phyloP scores from a whole-genome alignment of 306 rosid species.

The Canavalia ensiformis region DNA sequence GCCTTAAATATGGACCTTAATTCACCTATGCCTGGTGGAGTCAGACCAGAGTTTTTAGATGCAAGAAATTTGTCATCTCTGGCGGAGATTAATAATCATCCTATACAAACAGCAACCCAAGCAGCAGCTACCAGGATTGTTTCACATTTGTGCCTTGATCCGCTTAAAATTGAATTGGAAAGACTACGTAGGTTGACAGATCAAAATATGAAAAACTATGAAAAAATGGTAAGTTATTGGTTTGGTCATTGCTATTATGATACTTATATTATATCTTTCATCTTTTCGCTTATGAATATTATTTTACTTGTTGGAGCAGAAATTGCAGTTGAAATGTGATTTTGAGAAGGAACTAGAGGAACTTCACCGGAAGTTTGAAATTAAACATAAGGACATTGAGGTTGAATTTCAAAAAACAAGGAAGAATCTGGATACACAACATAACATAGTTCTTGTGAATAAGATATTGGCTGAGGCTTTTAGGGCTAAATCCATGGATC shows the following conservation, averaged over 20 bases:
- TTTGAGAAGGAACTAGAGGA: constrained; percentile 72
- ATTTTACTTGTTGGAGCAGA: constrained; percentile 65
- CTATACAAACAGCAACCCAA: constrained; percentile 53
- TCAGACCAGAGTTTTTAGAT: constrained; percentile 45
- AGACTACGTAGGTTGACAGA: constrained; percentile 58
- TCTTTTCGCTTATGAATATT: background rate
- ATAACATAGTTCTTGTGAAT: constrained; percentile 54
- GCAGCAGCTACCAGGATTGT: constrained; percentile 48
- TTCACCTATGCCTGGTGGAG: constrained; percentile 43
- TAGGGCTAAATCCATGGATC: constrained; percentile 64
- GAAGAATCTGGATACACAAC: constrained; percentile 59
- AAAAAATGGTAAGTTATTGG: constrained; percentile 65
- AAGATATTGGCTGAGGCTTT: constrained; percentile 74
- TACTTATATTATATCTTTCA: constrained; percentile 29
- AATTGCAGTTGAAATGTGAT: constrained; percentile 60
- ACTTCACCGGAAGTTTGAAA: constrained; percentile 67
- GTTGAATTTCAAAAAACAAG: constrained; percentile 50
- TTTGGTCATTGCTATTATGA: constrained; percentile 26
- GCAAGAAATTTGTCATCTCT: constrained; percentile 52
- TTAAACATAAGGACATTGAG: constrained; percentile 59
- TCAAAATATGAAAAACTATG: constrained; percentile 47
- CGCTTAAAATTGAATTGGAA: constrained; percentile 71
- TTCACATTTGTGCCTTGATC: constrained; percentile 54
- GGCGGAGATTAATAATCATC: constrained; percentile 56
- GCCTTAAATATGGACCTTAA: constrained; percentile 43